A percentile compares a stretch with the other conserved stretches of the same genome.
Conservation (phyloP, 75 land plant species). For the Cryptomeria japonica region DNA sequence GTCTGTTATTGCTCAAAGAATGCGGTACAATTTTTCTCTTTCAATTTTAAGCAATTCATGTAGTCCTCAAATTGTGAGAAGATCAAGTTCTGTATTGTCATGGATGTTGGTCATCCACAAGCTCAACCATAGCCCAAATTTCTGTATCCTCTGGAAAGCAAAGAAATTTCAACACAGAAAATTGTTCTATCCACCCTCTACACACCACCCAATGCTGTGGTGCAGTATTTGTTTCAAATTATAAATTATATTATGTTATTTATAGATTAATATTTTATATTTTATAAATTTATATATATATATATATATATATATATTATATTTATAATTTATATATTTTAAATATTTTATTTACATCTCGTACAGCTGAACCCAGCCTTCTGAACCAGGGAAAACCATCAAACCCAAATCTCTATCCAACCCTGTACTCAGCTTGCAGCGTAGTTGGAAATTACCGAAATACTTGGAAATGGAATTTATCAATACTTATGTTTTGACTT, state of each 20-base stretch:
- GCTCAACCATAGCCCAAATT: background rate
- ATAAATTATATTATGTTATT: too few relatives aligned
- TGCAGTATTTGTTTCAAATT: background rate
- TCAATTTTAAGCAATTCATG: background rate
- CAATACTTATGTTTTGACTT: too few relatives aligned
- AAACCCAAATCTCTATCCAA: too few relatives aligned
- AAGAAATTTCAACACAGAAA: background rate
- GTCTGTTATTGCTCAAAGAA: background rate
- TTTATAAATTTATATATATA: too few relatives aligned
- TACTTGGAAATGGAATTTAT: background rate
- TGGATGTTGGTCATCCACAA: background rate
- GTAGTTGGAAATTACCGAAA: too few relatives aligned
- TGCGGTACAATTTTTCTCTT: background rate
- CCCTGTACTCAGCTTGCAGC: too few relatives aligned
- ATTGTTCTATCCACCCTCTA: background rate
- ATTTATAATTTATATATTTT: too few relatives aligned
- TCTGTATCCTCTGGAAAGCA: background rate
- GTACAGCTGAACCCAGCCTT: too few relatives aligned
- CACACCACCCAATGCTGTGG: slow-evolving; percentile 7
- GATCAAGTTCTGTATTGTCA: background rate
- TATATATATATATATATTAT: too few relatives aligned
- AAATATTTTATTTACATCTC: too few relatives aligned
- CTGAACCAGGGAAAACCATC: too few relatives aligned
- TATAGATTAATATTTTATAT: too few relatives aligned
- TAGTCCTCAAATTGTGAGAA: background rate